These are phyloP conservation scores for Scenedesmus sp. DNA, from an alignment of 163 green algal genomes.

Conservation along the genomic window DNA sequence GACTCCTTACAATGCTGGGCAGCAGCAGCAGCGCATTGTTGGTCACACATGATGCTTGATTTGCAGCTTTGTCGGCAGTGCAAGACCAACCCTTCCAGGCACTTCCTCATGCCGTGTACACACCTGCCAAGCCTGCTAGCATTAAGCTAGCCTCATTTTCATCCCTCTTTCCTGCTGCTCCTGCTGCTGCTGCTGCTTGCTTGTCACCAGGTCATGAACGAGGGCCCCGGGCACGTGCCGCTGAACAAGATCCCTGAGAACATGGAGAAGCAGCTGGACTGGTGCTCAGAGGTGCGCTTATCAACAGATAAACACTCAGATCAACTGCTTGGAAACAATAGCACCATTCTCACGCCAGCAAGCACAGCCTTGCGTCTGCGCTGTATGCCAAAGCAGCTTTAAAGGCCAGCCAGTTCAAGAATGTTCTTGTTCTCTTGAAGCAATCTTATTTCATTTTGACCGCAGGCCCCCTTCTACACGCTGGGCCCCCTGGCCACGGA, in stretches of 20 bases:
- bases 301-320: too few relatives aligned
- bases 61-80: too few relatives aligned
- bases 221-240: constrained; percentile 95
- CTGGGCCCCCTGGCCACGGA: constrained; percentile 93
- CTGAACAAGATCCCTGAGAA: constrained; percentile 98
- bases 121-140: too few relatives aligned
- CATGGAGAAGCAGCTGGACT: constrained; percentile 97
- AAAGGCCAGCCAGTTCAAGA: constrained; percentile 12
- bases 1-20: too few relatives aligned
- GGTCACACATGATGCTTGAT: too few relatives aligned
- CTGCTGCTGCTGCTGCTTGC: background rate
- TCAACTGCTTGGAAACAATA: too few relatives aligned
- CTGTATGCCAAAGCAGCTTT: too few relatives aligned
- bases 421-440: background rate
- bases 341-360: background rate
- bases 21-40: too few relatives aligned
- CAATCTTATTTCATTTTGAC: background rate
- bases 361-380: background rate
- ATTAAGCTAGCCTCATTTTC: background rate
- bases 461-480: constrained; percentile 96
- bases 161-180: background rate
- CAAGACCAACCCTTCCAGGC: too few relatives aligned
- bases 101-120: too few relatives aligned
- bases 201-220: constrained; percentile 92
- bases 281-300: constrained; percentile 78